Evolutionary conservation across 805 yeast species (phyloP), one percentile per base, ranked within the genome.

Genomic region (Saccharomyces mikatae): DNA sequence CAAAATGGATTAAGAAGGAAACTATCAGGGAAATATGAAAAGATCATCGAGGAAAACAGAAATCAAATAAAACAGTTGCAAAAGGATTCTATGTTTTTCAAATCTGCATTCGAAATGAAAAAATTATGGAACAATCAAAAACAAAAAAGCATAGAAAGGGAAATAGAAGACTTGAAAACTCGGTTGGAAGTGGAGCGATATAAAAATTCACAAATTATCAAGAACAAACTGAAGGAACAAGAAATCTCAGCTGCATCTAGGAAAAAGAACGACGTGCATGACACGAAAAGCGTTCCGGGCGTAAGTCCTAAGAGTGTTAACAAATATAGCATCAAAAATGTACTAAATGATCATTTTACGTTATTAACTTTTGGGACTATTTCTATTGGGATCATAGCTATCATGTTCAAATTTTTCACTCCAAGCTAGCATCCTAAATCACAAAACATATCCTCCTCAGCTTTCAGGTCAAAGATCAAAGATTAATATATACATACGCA

Each of bases 131-230:
- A 56, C 31, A 22, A 52, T 8, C 47, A 54, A 27, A 55, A 61
- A 49, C 36, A 61, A 4, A 52, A 57, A 36, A 51, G 50, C 22
- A 53, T 63, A 31, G 54, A 58, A 46, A 50, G 50, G 13, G 58
- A 60, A 32, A 49, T 63, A 5, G 63, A 62, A 26, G 60, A 58
- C 22, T 53, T 63, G n/a, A 59, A 56, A 28, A 58, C 63, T 1
- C 46, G 56, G 36, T 47, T 63, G 11, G 60, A 59, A 47, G 63
- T 59, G 0, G 64, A 61, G 47, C 59, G 51, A 31, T 56, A 30
- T 49, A 53, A 56, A 29, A 53, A 58, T 46, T 36, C 55, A 14
- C 54, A 56, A 47, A 50, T 54, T 13, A 21, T 32, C 10, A 50
- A 50, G 26, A 29, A 50, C 44, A 28, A 31, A 30, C 6, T n/a